Evolutionary conservation across 768 basidiomycete genomes (phyloP), one percentile per base, ranked within the genome.

Genomic region (Pulveroboletus ravenelii): DNA sequence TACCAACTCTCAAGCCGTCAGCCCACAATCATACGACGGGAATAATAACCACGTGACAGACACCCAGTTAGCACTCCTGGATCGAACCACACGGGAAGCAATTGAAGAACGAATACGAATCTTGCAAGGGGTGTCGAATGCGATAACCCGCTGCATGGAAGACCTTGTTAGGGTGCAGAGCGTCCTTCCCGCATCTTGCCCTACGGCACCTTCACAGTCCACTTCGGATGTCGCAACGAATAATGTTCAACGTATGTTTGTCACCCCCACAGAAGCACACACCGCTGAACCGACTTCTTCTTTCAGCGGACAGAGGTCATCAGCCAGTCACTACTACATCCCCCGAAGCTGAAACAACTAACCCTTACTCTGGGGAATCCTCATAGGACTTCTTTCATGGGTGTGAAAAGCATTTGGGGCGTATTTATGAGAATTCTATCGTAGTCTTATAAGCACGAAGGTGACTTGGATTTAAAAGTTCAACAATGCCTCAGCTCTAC

Each of bases 21-120:
- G 27, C 27, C 18, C 38, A 35, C 44, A 18, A 64, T 74, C 10
- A 71, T 70, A 31, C 82, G 49, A 81, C 76, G 10, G 5, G 18
- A 37, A 46, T 29, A 41, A 10, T 29, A n/a, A 14, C 34, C 56
- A 40, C 36, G 23, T 55, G 12, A 53, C 60, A 6, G 80, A 82
- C 14, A 78, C 79, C 36, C 87, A 91, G 58, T 72, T 93, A 12
- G 71, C 76, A 15, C 68, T 74, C 17, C 70, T 92, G 67, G 88
- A 92, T 55, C 70, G 60, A 25, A 62, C 85, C 35, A 90, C 89
- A 25, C 74, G 88, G 47, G 87, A 89, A 56, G 86, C 87, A 6
- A 87, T 96, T 43, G 89, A 93, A 56, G 90, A 93, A 59, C 79
- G 91, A 48, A 68, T 97, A 53, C 76, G 82, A 38, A 77, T 91